Evolutionary conservation across 2,329 filamentous ascomycete species (phyloP), one percentile per base, ranked within the genome.

Genomic region (Fusarium staphyleae): DNA sequence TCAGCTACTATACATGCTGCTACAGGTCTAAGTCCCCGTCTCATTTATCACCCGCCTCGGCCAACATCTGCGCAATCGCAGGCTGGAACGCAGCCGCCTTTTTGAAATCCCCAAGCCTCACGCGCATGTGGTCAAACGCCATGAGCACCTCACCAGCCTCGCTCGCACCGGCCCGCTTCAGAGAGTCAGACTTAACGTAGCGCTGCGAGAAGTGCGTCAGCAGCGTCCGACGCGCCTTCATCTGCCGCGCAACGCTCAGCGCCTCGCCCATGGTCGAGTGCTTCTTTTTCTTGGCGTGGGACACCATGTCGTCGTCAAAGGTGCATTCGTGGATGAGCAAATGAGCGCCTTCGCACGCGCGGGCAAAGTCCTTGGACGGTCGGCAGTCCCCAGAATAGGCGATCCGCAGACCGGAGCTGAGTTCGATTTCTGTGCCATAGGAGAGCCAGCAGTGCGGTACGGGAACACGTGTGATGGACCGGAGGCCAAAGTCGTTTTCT

Each of bases 151-250:
- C 69, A 53, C 74, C 72, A 47, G 64, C 55, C 55, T 53, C 60
- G 18, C 62, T 60, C 28, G 85, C 78, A 13, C 43, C 52, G 6
- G 60, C 55, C 16, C 62, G 36, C 16, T 66, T 62, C 49, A 75
- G 55, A 36, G 70, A 69, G 22, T 72, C 70, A 11, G 69, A 53
- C 74, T 93, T 93, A 66, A 91, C 88, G 73, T 99, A 99, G 7
- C 95, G 83, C 77, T 99, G 95, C 48, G 88, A 93, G 75, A 99
- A 99, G 72, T 99, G 95, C 7, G 95, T 99, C 41, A 99, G 80
- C 48, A 99, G 76, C 13, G 95, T 87, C 13, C 90, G 81, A 60
- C 87, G 84, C 0, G 93, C 95, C 22, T 82, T 74, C 95, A 99
- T 99, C 37, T 79, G 75, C 11, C 82, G 80, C 2, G 88, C 93